Base-by-base conservation (phyloP, 306 rosid genomes). In the Ochetophila trinervis region DNA sequence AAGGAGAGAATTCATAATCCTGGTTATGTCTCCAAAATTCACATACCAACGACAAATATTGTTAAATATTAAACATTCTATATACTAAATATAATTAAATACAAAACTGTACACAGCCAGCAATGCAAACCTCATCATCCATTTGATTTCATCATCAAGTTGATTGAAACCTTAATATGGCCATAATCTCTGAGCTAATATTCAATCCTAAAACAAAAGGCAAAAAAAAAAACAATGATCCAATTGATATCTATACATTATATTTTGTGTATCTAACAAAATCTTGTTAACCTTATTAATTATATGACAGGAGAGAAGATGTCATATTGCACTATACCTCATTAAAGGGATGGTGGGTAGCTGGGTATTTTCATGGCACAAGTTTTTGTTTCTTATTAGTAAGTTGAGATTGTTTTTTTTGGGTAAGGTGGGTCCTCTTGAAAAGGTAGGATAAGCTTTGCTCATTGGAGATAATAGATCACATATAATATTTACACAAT, bases 381-480 rank as follows among this genome's bases (percentile, higher is more conserved):
- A 65, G 63, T 70, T 59, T 78, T 71, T 65, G 74, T 65, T 52
- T 48, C 62, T 71, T 67, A 35, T 69, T 47, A 56, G 16, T 21
- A 47, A 69, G 35, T 34, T 23, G 15, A 47, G 57, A 57, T 68
- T 12, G 57, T 57, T 74, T 69, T 77, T 65, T 70, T 67, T 35
- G 69, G 52, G 62, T 66, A 27, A 63, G 64, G 60, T 62, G 82
- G 86, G 82, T 55, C 76, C 80, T 34, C 0, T 15, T 4, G 50
- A 36, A 45, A 80, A 83, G 68, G 61, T 56, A 4, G 67, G 69
- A 71, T 68, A 77, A 57, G 64, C 52, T 78, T 81, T 76, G 67
- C 79, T 78, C 75, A 53, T 67, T 59, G 17, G 53, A 40, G n/a
- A n/a, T n/a, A n/a, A 7, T 40, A 8, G 15, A 12, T 27, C 14